Conservation (phyloP, 257 asterid species). For the Solanum piurae region DNA sequence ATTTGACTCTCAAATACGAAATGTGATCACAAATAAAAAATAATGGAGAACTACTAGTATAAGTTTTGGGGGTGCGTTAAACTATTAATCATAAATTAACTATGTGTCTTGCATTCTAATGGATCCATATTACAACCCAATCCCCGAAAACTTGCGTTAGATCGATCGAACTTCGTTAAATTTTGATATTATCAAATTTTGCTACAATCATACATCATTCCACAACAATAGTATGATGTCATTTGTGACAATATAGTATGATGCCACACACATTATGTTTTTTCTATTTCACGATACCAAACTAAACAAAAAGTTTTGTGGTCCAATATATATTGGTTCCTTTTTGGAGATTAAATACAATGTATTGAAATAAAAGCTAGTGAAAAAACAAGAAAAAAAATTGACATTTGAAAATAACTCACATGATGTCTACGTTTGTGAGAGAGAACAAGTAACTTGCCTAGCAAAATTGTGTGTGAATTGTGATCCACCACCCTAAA, state of each 20-base stretch:
- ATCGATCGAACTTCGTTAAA: not conserved
- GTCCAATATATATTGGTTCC: not conserved
- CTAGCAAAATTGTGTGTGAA: not conserved
- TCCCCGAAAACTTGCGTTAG: accelerated
- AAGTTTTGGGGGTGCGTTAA: not conserved
- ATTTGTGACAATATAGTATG: not conserved
- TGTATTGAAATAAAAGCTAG: not conserved
- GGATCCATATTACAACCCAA: not conserved
- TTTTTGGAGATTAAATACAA: not conserved
- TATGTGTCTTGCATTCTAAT: not conserved
- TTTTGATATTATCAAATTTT: not conserved
- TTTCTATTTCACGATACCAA: not conserved
- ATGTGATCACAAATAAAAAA: too few relatives aligned
- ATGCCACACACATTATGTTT: not conserved
- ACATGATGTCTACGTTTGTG: not conserved
- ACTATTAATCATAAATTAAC: too few relatives aligned
- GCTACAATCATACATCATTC: not conserved
- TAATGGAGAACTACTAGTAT: not conserved
- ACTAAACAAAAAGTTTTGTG: not conserved
- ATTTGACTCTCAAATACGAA: too few relatives aligned
- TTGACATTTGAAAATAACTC: not conserved
- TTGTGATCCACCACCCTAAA: not conserved
- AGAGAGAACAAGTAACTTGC: not conserved
- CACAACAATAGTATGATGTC: not conserved
- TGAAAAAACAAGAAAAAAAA: not conserved